These are phyloP conservation scores for Mycoemilia scoparia DNA, from an alignment of 192 early-diverging fungal genomes.

Conservation along the genomic window DNA sequence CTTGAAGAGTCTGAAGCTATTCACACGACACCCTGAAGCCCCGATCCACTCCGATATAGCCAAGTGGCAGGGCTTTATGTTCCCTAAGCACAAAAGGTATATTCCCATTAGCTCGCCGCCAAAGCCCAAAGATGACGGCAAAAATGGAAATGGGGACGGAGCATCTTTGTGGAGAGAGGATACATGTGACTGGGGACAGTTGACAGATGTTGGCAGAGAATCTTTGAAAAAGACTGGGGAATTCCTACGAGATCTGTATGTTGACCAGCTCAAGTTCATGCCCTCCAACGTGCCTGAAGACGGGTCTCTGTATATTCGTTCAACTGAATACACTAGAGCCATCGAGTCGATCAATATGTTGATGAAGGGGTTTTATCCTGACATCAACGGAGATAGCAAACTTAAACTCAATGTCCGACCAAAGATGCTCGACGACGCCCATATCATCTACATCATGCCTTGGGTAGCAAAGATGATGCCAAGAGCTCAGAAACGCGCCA, in stretches of 20 bases:
- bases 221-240: slow-evolving; percentile 29
- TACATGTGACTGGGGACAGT: slow-evolving; percentile 32
- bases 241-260: slow-evolving; percentile 33
- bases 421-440: no score
- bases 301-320: slow-evolving; percentile 29
- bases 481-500: no score
- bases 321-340: slow-evolving; percentile 38
- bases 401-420: slow-evolving; percentile 11
- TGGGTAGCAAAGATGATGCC: no score
- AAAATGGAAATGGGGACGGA: slow-evolving; percentile 3
- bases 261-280: slow-evolving; percentile 27
- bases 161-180: slow-evolving; percentile 5
- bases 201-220: slow-evolving; percentile 37
- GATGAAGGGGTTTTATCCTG: slow-evolving; percentile 39
- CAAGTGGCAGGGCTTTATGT: slow-evolving; percentile 9
- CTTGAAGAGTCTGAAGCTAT: slow-evolving; percentile 7
- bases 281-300: slow-evolving; percentile 5
- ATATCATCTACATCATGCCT: no score
- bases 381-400: background rate
- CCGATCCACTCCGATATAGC: slow-evolving; percentile 1
- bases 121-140: slow-evolving; percentile 2
- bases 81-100: slow-evolving; percentile 6
- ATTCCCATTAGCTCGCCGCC: background rate
- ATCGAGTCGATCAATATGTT: slow-evolving; percentile 50
- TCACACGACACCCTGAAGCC: slow-evolving; percentile 1